Base-by-base conservation (phyloP, 371 early-diverging fungal species). In the Basidiobolus meristosporus region DNA sequence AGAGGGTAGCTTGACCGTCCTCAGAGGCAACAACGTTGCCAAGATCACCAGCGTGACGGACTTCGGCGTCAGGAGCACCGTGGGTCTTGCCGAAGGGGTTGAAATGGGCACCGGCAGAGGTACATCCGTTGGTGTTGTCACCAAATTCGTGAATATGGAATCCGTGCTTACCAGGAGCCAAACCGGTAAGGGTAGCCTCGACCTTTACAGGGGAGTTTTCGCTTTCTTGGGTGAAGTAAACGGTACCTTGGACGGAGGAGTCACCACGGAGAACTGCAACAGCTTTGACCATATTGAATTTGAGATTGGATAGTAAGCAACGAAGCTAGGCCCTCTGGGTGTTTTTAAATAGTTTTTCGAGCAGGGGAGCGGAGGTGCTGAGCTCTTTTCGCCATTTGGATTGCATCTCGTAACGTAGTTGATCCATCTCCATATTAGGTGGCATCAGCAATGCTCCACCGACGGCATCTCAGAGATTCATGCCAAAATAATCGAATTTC, bases 31-130 rank as follows among this genome's bases (percentile, higher is more conserved):
- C 44, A 34, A 87, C 50, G 63, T 88, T 89, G 42, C 89, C 91
- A 48, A 88, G 70, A 56, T 90, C 89, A 43, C 89, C 89, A 32
- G 66, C 77, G 62, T 90, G 91, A 43, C 83, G 79, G 18, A 59
- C 38, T 28, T 59, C 38, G 42, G 52, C 67, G 3, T 50, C 47
- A 32, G 81, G 83, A 38, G 74, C 81, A 45, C 84, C 87, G 62
- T 88, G 89, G n/a, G 69, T 71, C 48, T 60, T 46, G 34, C 60
- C 60, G 54, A 47, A 47, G 39, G 89, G 89, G 62, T 90, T 90
- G 57, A 56, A 88, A 63, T 90, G 91, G 35, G 54, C 50, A 28
- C 84, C 82, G 1, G 76, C 68, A 18, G 77, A 77, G 16, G 53
- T 59, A 57, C 83, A 85, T 15, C 85, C 80, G 53, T 74, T 64